Base-by-base conservation (phyloP, 306 rosid species). In the Fragaria iinumae region DNA sequence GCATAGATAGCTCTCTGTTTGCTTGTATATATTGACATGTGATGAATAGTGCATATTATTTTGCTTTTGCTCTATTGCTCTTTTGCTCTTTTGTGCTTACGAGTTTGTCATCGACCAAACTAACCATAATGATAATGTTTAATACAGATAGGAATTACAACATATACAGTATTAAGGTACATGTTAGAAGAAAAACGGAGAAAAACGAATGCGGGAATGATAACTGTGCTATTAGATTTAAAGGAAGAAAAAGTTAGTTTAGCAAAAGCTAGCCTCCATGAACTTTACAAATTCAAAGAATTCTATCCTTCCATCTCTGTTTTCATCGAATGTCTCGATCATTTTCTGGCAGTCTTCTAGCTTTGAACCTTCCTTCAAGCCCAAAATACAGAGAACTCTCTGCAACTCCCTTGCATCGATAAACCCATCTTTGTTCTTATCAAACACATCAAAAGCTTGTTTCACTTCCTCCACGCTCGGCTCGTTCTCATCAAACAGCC, bases 401-500 rank as follows among this genome's bases (percentile, higher is more conserved):
- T 89, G 88, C 87, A 95, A 79, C 63, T 95, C 98, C 76, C 25
- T 16, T 29, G 84, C 96, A 83, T 88, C 97, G 62, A 95, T 88
- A 64, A 87, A 88, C 13, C 96, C 96, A 83, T 95, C 96, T 77
- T 80, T 77, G 81, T 92, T 95, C 82, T 74, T 77, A 86, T 95
- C 98, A 82, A 88, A 92, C 59, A 92, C 95, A 79, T 92, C 88
- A 76, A 95, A 95, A 79, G 97, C 96, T 72, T 88, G 86, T 78
- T 92, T 95, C 79, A 95, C 79, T 80, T 95, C 98, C 76, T 83
- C 92, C 71, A 92, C 65, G 75, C 97, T 90, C 6, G 98, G 98
- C 70, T 95, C 97, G 41, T 81, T 77, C 72, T 92, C 98, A 17
- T 92, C 91, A 87, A 95, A 92, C 86, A 92, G 72, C 43, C 43